Evolutionary conservation across 1,284 basidiomycete genomes (phyloP).

Genomic region (Apiotrichum laibachii): DNA sequence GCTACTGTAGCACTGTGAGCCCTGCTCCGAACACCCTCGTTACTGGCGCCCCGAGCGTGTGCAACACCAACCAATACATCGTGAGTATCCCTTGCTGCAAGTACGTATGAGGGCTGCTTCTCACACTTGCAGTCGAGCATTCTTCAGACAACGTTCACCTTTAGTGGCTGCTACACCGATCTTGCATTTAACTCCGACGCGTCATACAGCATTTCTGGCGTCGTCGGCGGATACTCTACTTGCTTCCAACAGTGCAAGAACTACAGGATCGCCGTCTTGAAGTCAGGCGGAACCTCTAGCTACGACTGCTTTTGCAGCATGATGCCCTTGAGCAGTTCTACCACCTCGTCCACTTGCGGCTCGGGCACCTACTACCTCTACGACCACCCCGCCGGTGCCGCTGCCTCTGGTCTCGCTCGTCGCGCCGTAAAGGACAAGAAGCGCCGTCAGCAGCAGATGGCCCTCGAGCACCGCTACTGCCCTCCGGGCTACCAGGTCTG

Average conservation of each 20-base stretch:
- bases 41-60: background rate
- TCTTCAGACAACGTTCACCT: background rate
- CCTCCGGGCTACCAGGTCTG: slow-evolving; percentile 1
- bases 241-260: background rate
- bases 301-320: background rate
- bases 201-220: background rate
- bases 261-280: background rate
- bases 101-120: background rate
- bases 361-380: background rate
- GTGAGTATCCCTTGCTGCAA: background rate
- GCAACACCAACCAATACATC: background rate
- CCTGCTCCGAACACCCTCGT: background rate
- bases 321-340: background rate
- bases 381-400: background rate
- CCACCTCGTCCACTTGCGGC: background rate
- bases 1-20: background rate
- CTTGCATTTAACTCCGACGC: background rate
- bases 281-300: too few relatives aligned
- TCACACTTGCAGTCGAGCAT: background rate
- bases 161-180: background rate
- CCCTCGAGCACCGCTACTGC: slow-evolving; percentile 3
- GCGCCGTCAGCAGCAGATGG: background rate
- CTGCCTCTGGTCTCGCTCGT: too few relatives aligned
- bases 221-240: background rate
- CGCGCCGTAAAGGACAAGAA: background rate